These are phyloP conservation scores for Globisporangium sylvaticum DNA, from an alignment of 352 stramenopile genomes.

Conservation along the genomic window DNA sequence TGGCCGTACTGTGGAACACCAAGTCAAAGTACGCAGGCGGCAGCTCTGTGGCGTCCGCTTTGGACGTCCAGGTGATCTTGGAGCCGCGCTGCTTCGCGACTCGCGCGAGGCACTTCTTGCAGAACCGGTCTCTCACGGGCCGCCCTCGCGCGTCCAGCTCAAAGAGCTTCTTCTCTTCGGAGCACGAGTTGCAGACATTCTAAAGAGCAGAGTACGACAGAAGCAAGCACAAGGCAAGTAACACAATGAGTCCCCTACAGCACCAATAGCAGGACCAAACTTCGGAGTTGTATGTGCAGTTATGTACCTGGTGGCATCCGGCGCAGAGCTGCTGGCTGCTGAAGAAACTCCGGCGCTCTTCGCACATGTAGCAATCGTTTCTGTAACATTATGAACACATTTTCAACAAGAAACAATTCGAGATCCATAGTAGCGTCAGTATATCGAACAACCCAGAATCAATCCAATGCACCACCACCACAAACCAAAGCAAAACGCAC, in stretches of 20 bases:
- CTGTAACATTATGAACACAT: neutral
- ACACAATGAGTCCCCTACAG: too few relatives aligned
- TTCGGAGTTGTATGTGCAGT: too few relatives aligned
- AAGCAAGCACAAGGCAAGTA: too few relatives aligned
- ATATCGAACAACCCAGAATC: too few relatives aligned
- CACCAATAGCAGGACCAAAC: neutral
- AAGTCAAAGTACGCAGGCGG: constrained; percentile 18
- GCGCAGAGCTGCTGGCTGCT: constrained; percentile 6
- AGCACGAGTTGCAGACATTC: constrained; percentile 46
- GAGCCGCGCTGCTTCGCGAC: constrained; percentile 12
- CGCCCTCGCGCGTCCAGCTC: constrained; percentile 33
- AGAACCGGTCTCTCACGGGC: constrained; percentile 41
- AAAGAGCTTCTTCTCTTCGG: constrained; percentile 42
- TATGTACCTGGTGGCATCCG: constrained; percentile 26
- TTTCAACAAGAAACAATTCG: too few relatives aligned
- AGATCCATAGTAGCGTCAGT: too few relatives aligned
- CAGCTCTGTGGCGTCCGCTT: constrained; percentile 2
- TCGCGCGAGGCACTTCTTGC: constrained; percentile 32
- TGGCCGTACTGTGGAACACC: neutral
- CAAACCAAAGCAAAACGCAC: neutral
- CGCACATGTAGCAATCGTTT: constrained; percentile 17
- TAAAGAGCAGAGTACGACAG: neutral
- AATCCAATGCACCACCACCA: too few relatives aligned
- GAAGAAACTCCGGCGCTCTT: constrained; percentile 1
- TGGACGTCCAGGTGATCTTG: neutral